These are phyloP conservation scores for Elymus sibiricus DNA, from an alignment of 176 grass and related monocot genomes.

Conservation along the genomic window DNA sequence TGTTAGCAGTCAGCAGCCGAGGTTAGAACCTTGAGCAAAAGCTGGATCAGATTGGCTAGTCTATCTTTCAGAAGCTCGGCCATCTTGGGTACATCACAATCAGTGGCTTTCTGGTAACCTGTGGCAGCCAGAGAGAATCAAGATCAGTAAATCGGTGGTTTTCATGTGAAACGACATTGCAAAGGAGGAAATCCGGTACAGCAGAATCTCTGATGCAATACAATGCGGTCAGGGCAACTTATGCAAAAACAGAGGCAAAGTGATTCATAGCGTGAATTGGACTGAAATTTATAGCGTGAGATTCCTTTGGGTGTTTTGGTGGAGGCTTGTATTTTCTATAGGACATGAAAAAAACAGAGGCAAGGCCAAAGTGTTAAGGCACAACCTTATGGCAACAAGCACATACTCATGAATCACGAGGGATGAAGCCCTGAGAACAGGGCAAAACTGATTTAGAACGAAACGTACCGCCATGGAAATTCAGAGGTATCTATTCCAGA, in stretches of 20 bases:
- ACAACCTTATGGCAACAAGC: background rate
- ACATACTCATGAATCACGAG: background rate
- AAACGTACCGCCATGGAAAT: slow-evolving; percentile 92
- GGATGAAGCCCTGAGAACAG: background rate
- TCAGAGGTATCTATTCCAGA: slow-evolving; percentile 98
- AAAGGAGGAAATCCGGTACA: background rate
- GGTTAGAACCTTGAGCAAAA: slow-evolving; percentile 7
- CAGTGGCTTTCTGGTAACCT: slow-evolving; percentile 94
- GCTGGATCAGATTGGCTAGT: background rate
- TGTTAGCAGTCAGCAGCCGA: slow-evolving; percentile 32
- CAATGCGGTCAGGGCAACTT: background rate
- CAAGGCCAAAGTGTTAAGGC: background rate
- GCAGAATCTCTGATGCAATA: background rate
- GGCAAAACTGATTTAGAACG: background rate
- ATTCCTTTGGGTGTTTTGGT: background rate
- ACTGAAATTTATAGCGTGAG: background rate
- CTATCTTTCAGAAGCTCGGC: slow-evolving; percentile 18
- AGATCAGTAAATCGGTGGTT: slow-evolving; percentile 8
- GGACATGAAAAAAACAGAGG: slow-evolving; percentile 7
- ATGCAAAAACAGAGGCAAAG: background rate
- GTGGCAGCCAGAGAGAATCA: slow-evolving; percentile 28
- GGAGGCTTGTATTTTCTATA: background rate
- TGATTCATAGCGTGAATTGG: too few species aligned
- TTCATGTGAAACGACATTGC: background rate
- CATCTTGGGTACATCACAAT: slow-evolving; percentile 38